Conservation (phyloP, 257 asterid genomes). For the Anisodus tanguticus region DNA sequence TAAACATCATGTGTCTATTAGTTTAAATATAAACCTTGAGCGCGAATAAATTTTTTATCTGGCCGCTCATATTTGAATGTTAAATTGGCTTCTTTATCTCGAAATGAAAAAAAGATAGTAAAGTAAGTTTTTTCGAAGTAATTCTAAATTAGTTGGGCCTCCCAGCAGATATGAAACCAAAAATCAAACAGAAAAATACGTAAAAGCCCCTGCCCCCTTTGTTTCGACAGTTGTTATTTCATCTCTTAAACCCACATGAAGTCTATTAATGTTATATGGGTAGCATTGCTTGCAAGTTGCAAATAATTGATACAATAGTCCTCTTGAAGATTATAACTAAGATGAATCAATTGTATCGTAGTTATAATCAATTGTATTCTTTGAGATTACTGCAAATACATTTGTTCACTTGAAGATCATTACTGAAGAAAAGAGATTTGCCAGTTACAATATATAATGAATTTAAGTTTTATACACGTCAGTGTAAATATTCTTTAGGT, state of each 20-base stretch:
- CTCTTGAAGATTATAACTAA: background rate
- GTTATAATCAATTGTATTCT: background rate
- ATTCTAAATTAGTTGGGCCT: no score
- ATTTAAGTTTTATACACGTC: no score
- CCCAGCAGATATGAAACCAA: no score
- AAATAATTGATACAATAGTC: background rate
- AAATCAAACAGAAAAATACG: no score
- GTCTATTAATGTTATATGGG: background rate
- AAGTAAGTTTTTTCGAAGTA: no score
- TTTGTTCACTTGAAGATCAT: no score
- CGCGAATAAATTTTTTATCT: background rate
- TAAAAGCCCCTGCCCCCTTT: background rate
- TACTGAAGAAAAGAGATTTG: no score
- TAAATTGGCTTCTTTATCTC: background rate
- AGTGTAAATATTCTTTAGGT: no score
- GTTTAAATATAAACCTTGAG: background rate
- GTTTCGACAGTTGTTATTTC: background rate
- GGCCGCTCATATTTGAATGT: background rate
- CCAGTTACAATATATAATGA: no score
- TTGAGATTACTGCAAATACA: no score
- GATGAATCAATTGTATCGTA: background rate
- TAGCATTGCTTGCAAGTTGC: background rate
- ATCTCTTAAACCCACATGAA: background rate
- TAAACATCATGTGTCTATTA: background rate
- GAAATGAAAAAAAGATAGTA: no score